Base-by-base conservation (phyloP, 805 yeast species). In the Sugiyamaella americana region DNA sequence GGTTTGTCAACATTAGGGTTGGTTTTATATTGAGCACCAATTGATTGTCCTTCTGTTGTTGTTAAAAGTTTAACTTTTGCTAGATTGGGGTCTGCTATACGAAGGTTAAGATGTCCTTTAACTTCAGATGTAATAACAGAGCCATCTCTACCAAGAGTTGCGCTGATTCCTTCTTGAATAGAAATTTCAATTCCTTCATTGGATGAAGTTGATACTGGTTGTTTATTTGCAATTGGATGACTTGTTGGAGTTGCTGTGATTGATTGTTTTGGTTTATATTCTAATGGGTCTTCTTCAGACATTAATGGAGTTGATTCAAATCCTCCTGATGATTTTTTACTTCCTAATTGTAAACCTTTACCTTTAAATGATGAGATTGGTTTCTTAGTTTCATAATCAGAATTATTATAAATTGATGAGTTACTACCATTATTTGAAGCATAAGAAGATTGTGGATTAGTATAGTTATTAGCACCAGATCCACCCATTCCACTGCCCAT, bases 1-100 rank as follows among this genome's bases (percentile, higher is more conserved):
- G 69, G 70, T 60, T 85, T 82, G 68, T 93, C 97, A 54, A 93
- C 94, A 63, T 91, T 89, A 53, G 98, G 98, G 71, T 93, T 96
- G 13, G 98, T 88, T 66, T 89, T 89, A 71, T 78, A 93, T 61
- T 83, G 88, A 40, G 80, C 70, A 8, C 32, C 32, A 26, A 26
- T 13, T 65, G 74, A 66, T 37, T 70, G 67, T 24, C 75, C 74
- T 19, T 67, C 71, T 37, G 80, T 72, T 37, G 70, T 64, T 53
- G 89, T 69, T 51, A 75, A 60, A 49, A 93, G 73, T 61, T 76
- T 78, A 46, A 87, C 76, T 55, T 75, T 76, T 11, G 94, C 80
- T 54, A 82, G 72, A 35, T 73, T 76, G n/a, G 84, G 71, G 58
- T 88, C 78, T 63, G 84, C 88, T 53, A 93, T 80, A 63, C 96